Evolutionary conservation across 306 rosid species (phyloP).

Genomic region (Lathyrus oleraceus): DNA sequence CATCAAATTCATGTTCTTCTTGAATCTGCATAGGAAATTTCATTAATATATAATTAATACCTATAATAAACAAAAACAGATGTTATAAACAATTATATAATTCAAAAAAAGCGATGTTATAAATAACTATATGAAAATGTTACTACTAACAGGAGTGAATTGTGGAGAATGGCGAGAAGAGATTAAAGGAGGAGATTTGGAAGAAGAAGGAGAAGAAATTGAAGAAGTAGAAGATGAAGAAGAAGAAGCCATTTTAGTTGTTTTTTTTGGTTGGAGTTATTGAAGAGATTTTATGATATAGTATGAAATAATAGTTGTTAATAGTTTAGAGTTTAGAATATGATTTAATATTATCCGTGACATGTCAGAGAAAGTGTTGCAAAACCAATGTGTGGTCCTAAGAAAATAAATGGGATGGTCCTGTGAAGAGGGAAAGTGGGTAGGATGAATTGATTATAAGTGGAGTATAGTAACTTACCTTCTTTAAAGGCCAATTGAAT

Average conservation of each 20-base stretch:
- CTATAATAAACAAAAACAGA: neutral
- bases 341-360: neutral
- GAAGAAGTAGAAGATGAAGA: neutral
- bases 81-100: neutral
- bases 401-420: constrained; percentile 17
- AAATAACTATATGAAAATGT: neutral
- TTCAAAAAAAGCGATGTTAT: no score
- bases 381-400: constrained; percentile 24
- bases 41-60: neutral
- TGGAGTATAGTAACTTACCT: neutral
- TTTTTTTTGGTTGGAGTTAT: neutral
- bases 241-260: constrained; percentile 36
- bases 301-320: no score
- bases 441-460: constrained; percentile 22
- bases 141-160: constrained; percentile 44
- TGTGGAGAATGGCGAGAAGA: constrained; percentile 52
- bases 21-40: constrained; percentile 62
- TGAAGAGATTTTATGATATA: neutral
- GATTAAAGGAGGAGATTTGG: constrained; percentile 44
- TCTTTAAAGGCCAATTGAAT: neutral
- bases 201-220: constrained; percentile 20
- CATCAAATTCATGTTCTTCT: constrained; percentile 60
- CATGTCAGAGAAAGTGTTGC: neutral
- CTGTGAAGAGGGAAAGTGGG: neutral
- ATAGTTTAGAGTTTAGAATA: no score